Evolutionary conservation across 306 rosid species (phyloP).

Genomic region (Astragalus membranaceus): DNA sequence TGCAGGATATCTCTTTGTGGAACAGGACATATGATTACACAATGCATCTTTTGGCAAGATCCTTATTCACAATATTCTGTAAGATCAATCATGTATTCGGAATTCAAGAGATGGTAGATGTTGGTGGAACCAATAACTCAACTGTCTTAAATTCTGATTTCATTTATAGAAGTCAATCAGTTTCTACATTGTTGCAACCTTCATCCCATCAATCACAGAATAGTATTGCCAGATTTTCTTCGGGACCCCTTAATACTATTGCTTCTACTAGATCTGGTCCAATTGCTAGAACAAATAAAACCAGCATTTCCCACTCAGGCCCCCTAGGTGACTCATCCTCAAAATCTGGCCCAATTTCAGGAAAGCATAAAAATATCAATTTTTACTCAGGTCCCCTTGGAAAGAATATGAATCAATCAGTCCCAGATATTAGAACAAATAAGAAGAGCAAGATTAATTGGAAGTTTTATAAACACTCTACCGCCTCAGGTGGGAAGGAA

Average conservation of each 20-base stretch:
- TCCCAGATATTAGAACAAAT: constrained; percentile 44
- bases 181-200: constrained; percentile 63
- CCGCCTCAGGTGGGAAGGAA: constrained; percentile 39
- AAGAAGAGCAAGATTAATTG: constrained; percentile 53
- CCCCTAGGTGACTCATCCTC: constrained; percentile 63
- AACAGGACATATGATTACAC: constrained; percentile 80
- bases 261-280: constrained; percentile 45
- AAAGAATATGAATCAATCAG: constrained; percentile 42
- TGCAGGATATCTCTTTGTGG: constrained; percentile 76
- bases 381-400: constrained; percentile 81
- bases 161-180: constrained; percentile 69
- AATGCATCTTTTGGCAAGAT: constrained; percentile 67
- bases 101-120: constrained; percentile 43
- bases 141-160: constrained; percentile 46
- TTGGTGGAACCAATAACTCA: constrained; percentile 38
- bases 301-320: constrained; percentile 62
- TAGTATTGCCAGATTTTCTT: constrained; percentile 59
- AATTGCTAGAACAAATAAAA: constrained; percentile 32
- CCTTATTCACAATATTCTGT: constrained; percentile 66
- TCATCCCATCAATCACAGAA: constrained; percentile 44
- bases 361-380: constrained; percentile 34
- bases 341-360: constrained; percentile 57
- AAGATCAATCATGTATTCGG: constrained; percentile 80
- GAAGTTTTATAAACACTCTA: constrained; percentile 42
- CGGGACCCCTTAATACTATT: constrained; percentile 70